Evolutionary conservation across 75 land plant species (phyloP).

Genomic region (Adiantum capillusveneris): DNA sequence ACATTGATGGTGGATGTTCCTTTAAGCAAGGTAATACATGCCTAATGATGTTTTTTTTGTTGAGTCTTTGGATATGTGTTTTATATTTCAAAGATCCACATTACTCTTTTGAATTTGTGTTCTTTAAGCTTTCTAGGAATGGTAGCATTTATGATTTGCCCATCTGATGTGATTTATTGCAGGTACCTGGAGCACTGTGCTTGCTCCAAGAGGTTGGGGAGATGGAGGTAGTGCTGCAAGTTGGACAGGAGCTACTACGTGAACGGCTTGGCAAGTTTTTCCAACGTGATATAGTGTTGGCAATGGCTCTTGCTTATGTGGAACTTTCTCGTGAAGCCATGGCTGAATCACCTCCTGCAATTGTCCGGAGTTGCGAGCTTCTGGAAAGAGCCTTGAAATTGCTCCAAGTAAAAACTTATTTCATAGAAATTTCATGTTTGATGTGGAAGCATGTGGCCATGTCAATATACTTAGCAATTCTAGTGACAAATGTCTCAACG

Average conservation of each 20-base stretch:
- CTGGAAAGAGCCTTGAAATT: constrained; percentile 80
- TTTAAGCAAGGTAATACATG: constrained; percentile 71
- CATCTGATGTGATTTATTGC: constrained; percentile 2
- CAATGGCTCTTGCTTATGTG: constrained; percentile 87
- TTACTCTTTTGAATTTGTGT: neutral
- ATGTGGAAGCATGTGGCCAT: too few species aligned
- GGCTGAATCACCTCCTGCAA: constrained; percentile 73
- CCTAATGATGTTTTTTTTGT: neutral
- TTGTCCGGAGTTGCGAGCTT: constrained; percentile 60
- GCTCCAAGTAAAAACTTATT: constrained; percentile 44
- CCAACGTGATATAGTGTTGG: constrained; percentile 80
- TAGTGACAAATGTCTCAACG: too few species aligned
- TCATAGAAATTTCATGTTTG: neutral
- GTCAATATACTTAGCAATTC: too few species aligned
- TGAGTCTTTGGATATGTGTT: neutral
- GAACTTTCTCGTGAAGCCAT: constrained; percentile 89
- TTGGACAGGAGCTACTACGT: constrained; percentile 55
- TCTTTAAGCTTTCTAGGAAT: too few species aligned
- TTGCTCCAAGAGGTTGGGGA: constrained; percentile 86
- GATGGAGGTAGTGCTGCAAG: constrained; percentile 52
- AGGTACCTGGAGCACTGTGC: constrained; percentile 89
- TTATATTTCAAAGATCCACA: neutral
- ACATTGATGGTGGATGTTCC: constrained; percentile 70
- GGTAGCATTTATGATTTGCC: too few species aligned
- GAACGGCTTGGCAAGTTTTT: constrained; percentile 69